phyloP scores from a whole-genome alignment of 176 grass and related monocot species.

The Triticum timopheevii region DNA sequence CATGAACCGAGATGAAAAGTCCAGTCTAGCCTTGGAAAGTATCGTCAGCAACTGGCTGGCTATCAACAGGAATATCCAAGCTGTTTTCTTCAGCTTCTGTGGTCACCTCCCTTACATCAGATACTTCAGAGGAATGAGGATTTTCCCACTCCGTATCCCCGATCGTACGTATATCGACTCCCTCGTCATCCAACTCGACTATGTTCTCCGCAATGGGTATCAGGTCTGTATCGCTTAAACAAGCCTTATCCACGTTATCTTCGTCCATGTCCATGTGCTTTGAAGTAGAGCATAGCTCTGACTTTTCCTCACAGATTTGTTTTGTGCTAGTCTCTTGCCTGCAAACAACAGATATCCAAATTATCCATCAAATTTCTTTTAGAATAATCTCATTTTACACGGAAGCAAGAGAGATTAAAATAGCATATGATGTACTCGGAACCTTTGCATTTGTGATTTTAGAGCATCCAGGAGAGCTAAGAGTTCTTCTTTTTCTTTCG shows the following conservation, averaged over 20 bases:
- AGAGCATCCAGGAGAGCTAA: constrained; percentile 59
- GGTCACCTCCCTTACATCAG: constrained; percentile 75
- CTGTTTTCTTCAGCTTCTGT: constrained; percentile 55
- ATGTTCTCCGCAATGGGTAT: constrained; percentile 45
- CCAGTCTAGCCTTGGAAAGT: constrained; percentile 7
- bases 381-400: neutral
- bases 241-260: constrained; percentile 85
- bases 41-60: constrained; percentile 35
- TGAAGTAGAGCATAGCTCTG: constrained; percentile 58
- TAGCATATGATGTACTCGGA: constrained; percentile 9
- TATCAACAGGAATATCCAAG: constrained; percentile 85
- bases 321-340: constrained; percentile 81
- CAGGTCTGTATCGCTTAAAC: constrained; percentile 64
- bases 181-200: constrained; percentile 59
- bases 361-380: neutral
- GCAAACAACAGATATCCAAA: constrained; percentile 29
- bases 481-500: constrained; percentile 78
- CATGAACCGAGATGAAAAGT: neutral
- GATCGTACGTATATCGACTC: constrained; percentile 66
- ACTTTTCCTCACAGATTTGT: constrained; percentile 77
- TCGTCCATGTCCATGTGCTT: constrained; percentile 63
- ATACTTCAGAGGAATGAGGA: constrained; percentile 48
- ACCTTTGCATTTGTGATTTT: constrained; percentile 76
- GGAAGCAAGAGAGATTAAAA: constrained; percentile 4
- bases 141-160: constrained; percentile 56